phyloP scores from a whole-genome alignment of 352 stramenopile genomes.

The Phytophthora sansomeana region DNA sequence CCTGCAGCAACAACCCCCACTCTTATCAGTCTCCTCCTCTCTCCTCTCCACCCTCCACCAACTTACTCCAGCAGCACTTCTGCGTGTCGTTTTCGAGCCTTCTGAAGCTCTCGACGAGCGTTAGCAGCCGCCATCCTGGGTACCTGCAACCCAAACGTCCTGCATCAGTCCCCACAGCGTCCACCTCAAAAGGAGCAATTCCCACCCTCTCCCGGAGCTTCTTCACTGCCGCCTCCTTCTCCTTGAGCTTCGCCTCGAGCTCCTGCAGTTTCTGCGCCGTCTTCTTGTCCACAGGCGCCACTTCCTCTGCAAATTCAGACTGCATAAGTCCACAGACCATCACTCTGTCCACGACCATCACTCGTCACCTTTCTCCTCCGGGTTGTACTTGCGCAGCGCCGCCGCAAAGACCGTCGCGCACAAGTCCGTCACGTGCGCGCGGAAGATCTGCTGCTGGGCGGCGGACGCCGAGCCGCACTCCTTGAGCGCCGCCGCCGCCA shows the following conservation, averaged over 20 bases:
- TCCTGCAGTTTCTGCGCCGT: constrained; percentile 50
- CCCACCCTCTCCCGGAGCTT: constrained; percentile 65
- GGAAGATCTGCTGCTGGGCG: constrained; percentile 79
- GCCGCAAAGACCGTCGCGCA: constrained; percentile 78
- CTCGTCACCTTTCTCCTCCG: constrained; percentile 60
- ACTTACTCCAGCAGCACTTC: constrained; percentile 59
- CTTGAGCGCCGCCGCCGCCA: constrained; percentile 51
- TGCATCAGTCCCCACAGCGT: not conserved
- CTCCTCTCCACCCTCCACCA: constrained; percentile 14
- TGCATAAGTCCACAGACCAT: not conserved
- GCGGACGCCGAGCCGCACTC: constrained; percentile 60
- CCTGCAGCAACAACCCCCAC: constrained; percentile 8
- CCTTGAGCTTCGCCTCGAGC: constrained; percentile 58
- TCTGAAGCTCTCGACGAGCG: constrained; percentile 57
- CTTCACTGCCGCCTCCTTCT: constrained; percentile 62
- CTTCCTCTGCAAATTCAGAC: constrained; percentile 49
- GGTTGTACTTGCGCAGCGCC: constrained; percentile 76
- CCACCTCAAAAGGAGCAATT: not conserved
- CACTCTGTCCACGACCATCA: not conserved
- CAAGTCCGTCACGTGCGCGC: constrained; percentile 75
- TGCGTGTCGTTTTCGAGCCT: constrained; percentile 61
- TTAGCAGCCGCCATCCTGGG: constrained; percentile 60
- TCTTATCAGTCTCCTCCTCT: constrained; percentile 6
- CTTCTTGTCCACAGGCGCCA: constrained; percentile 63
- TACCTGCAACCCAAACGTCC: constrained; percentile 37